Conservation (phyloP, 257 asterid genomes). For the Cordia subcordata region DNA sequence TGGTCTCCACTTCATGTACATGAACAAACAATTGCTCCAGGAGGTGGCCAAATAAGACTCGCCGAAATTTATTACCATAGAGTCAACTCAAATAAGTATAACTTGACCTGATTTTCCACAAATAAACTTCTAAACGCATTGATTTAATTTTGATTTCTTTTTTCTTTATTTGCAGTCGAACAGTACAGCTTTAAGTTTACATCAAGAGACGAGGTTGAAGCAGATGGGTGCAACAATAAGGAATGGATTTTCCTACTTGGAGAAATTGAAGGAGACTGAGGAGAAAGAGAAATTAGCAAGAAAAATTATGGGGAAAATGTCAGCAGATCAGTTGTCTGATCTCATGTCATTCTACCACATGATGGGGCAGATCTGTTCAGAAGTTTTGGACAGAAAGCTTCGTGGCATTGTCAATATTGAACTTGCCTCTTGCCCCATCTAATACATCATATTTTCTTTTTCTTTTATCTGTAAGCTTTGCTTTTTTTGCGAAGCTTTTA, state of each 20-base stretch:
- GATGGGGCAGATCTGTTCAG: constrained; percentile 42
- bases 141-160: not conserved
- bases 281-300: constrained; percentile 36
- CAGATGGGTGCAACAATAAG: constrained; percentile 54
- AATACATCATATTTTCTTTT: no score
- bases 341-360: constrained; percentile 32
- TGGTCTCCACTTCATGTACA: no score
- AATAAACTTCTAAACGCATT: no score
- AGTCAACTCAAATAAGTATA: no score
- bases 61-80: no score
- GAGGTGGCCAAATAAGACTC: no score
- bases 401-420: constrained; percentile 21
- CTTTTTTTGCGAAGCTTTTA: no score
- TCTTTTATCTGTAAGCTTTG: no score
- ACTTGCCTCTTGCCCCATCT: constrained; percentile 17
- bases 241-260: constrained; percentile 27
- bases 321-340: constrained; percentile 35
- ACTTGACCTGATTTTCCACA: no score
- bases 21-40: no score
- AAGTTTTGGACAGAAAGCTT: constrained; percentile 34
- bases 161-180: constrained; percentile 23
- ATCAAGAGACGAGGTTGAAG: constrained; percentile 36
- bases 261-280: constrained; percentile 28
- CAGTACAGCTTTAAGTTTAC: constrained; percentile 35
- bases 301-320: constrained; percentile 37